Conservation (phyloP, 2,329 filamentous ascomycete species). For the Periconia sp. region DNA sequence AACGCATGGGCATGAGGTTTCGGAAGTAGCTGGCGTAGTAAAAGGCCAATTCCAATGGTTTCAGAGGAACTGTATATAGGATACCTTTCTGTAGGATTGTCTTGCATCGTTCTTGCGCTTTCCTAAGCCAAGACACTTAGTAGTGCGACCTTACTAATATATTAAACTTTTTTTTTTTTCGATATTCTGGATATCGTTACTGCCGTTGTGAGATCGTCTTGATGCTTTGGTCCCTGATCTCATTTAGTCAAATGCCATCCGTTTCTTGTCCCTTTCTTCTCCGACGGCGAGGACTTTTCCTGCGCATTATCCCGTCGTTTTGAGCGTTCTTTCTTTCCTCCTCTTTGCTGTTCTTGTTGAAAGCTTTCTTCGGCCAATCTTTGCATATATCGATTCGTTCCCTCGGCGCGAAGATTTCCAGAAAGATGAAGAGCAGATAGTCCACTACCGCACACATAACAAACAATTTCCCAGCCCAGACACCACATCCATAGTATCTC, state of each 20-base stretch:
- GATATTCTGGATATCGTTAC: neutral
- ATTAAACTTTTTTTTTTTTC: neutral
- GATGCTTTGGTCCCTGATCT: too few species aligned
- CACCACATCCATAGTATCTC: conserved; percentile 94
- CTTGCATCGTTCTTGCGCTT: neutral
- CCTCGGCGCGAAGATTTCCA: conserved; percentile 85
- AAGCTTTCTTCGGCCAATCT: conserved; percentile 82
- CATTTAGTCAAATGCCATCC: conserved; percentile 15
- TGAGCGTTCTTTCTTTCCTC: neutral
- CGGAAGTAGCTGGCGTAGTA: neutral
- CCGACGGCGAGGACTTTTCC: conserved; percentile 30
- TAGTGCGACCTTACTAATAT: neutral
- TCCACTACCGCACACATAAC: conserved; percentile 93
- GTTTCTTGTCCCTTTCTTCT: conserved; percentile 25
- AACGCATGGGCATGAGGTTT: neutral
- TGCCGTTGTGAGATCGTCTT: too few species aligned
- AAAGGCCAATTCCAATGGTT: neutral
- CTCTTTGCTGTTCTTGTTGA: conserved; percentile 17
- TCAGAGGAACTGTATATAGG: neutral
- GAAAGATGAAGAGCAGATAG: conserved; percentile 83
- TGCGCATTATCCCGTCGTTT: conserved; percentile 21
- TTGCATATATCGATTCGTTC: conserved; percentile 85
- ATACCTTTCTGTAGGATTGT: neutral
- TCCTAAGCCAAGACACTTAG: neutral
- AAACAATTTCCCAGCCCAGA: conserved; percentile 98